phyloP scores from a whole-genome alignment of 1,139 yeast species.

The Sporopachydermia cereana region DNA sequence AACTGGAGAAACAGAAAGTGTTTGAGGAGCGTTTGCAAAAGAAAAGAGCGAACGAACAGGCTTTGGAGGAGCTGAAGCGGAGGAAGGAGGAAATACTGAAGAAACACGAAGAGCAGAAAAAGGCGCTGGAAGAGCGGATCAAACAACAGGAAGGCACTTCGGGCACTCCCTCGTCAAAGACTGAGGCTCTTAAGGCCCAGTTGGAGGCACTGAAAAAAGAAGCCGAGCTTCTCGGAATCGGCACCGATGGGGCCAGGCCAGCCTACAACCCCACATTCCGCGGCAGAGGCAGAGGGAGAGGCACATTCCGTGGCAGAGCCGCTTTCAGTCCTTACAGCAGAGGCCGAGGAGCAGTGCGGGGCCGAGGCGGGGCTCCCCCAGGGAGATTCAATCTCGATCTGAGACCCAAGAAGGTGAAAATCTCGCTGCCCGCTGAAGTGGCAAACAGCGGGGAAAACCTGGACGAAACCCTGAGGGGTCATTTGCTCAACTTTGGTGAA shows the following conservation, averaged over 20 bases:
- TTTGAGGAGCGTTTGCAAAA: slow-evolving; percentile 29
- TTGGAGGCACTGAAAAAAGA: slow-evolving; percentile 25
- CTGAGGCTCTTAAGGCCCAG: slow-evolving; percentile 24
- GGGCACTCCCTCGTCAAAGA: slow-evolving; percentile 16
- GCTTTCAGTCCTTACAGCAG: slow-evolving; percentile 15
- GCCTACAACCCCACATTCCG: not conserved
- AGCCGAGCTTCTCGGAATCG: slow-evolving; percentile 22
- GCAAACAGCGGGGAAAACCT: not conserved
- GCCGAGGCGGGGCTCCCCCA: slow-evolving; percentile 9
- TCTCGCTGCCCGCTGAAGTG: not conserved
- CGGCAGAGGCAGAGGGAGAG: slow-evolving; percentile 12
- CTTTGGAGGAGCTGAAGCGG: slow-evolving; percentile 23
- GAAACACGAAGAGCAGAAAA: slow-evolving; percentile 22
- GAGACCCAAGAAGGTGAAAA: slow-evolving; percentile 25
- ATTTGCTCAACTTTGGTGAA: not conserved
- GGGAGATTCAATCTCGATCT: slow-evolving; percentile 23
- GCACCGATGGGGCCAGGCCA: slow-evolving; percentile 9
- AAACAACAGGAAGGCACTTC: slow-evolving; percentile 15
- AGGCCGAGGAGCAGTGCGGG: slow-evolving; percentile 13
- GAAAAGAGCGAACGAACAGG: slow-evolving; percentile 24
- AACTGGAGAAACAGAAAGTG: slow-evolving; percentile 29
- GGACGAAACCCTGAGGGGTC: not conserved
- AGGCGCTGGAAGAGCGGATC: slow-evolving; percentile 16
- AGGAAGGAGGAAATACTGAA: slow-evolving; percentile 25
- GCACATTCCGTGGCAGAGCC: slow-evolving; percentile 12